phyloP scores from a whole-genome alignment of 2,329 filamentous ascomycete genomes.

The Paraconiothyrium brasiliense region DNA sequence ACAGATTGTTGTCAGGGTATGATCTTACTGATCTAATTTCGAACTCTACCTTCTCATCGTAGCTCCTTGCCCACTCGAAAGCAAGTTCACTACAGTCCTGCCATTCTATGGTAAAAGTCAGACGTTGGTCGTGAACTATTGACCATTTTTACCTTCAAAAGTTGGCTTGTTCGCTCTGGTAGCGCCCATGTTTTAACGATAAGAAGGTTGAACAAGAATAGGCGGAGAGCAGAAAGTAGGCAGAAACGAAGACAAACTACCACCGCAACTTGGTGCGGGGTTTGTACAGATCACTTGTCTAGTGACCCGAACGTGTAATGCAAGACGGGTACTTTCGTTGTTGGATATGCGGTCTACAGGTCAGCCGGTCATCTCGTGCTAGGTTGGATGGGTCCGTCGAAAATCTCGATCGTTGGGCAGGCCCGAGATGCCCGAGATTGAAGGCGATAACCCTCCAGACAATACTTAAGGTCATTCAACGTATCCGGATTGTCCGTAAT shows the following conservation, averaged over 20 bases:
- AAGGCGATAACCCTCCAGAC: not conserved
- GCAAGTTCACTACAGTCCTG: conserved; percentile 7
- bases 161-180: conserved; percentile 5
- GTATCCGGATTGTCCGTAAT: conserved; percentile 2
- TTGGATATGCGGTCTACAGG: not conserved
- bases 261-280: not conserved
- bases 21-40: not conserved
- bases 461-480: conserved; percentile 1
- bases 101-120: not conserved
- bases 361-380: conserved; percentile 2
- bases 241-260: not conserved
- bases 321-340: conserved; percentile 2
- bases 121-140: not conserved
- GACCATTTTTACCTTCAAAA: not conserved
- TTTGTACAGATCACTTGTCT: not conserved
- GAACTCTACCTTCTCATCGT: conserved; percentile 1
- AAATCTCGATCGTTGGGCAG: not conserved
- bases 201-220: not conserved
- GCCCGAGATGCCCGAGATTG: not conserved
- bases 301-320: not conserved
- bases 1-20: not conserved
- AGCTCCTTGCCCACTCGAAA: conserved; percentile 5
- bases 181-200: not conserved
- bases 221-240: not conserved
- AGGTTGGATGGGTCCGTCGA: not conserved